phyloP scores from a whole-genome alignment of 768 basidiomycete genomes.

The Mycena galericulata region DNA sequence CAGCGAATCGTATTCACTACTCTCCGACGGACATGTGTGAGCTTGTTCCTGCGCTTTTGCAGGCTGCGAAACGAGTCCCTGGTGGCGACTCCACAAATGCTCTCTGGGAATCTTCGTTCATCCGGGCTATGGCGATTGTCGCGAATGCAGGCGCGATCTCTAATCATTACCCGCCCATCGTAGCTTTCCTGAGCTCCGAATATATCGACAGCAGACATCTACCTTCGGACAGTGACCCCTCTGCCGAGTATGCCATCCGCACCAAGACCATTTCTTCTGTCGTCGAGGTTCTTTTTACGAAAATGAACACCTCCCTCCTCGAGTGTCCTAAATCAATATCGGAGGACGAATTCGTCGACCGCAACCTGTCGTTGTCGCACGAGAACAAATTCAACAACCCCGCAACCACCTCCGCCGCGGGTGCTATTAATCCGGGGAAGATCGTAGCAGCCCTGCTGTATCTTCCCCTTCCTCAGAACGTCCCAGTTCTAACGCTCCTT shows the following conservation, averaged over 20 bases:
- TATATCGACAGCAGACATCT: slow-evolving; percentile 24
- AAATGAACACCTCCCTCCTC: background rate
- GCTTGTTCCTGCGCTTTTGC: slow-evolving; percentile 22
- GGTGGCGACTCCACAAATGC: background rate
- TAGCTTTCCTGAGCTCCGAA: slow-evolving; percentile 26
- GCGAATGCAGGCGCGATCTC: slow-evolving; percentile 15
- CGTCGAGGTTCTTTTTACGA: slow-evolving; percentile 25
- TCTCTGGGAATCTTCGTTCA: slow-evolving; percentile 23
- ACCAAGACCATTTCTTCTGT: slow-evolving; percentile 24
- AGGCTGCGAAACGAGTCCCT: slow-evolving; percentile 11
- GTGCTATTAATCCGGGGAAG: slow-evolving; percentile 8
- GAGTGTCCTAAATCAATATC: background rate
- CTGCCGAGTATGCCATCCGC: slow-evolving; percentile 13
- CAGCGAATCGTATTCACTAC: slow-evolving; percentile 29
- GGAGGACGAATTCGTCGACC: slow-evolving; percentile 10
- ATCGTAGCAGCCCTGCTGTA: slow-evolving; percentile 19
- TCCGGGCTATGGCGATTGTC: slow-evolving; percentile 26
- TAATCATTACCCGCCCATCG: slow-evolving; percentile 4
- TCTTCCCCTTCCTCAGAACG: slow-evolving; percentile 15
- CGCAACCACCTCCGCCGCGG: background rate
- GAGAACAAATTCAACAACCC: background rate
- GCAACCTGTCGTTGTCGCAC: background rate
- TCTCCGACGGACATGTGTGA: slow-evolving; percentile 16
- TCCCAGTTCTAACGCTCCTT: slow-evolving; percentile 5
- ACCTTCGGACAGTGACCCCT: slow-evolving; percentile 28